These are phyloP conservation scores for Cystofilobasidium ferigula DNA, from an alignment of 768 basidiomycete species.

Conservation along the genomic window DNA sequence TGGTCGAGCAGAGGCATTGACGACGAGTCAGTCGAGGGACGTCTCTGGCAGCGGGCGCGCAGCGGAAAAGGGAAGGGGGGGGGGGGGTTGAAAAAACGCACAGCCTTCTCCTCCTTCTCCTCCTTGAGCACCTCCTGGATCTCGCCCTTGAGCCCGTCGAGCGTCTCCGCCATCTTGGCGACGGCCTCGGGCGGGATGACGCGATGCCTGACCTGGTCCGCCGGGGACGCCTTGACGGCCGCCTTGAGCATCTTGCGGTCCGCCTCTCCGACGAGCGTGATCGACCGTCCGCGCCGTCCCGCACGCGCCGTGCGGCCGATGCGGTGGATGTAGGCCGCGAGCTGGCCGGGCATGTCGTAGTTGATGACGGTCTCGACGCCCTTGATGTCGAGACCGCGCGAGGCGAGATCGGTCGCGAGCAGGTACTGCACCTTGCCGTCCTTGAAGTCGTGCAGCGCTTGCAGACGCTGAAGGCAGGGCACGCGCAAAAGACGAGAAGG, in stretches of 20 bases:
- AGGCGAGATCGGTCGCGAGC: slow-evolving; percentile 92
- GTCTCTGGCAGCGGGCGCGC: neutral
- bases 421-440: slow-evolving; percentile 80
- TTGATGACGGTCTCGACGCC: slow-evolving; percentile 96
- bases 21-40: no score
- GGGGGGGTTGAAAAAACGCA: slow-evolving; percentile 34
- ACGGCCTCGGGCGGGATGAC: slow-evolving; percentile 68
- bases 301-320: slow-evolving; percentile 96
- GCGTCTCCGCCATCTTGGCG: slow-evolving; percentile 55
- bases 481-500: neutral
- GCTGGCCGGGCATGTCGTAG: slow-evolving; percentile 91
- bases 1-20: slow-evolving; percentile 38
- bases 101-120: slow-evolving; percentile 91
- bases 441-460: slow-evolving; percentile 73
- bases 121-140: slow-evolving; percentile 69
- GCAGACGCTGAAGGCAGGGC: slow-evolving; percentile 56
- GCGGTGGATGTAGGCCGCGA: slow-evolving; percentile 89
- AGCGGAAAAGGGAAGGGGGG: neutral
- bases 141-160: slow-evolving; percentile 63
- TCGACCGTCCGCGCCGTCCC: slow-evolving; percentile 84
- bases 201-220: slow-evolving; percentile 75
- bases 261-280: slow-evolving; percentile 88
- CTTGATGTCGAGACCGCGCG: slow-evolving; percentile 37
- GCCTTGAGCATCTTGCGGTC: slow-evolving; percentile 95
- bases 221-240: slow-evolving; percentile 73